A percentile compares a stretch with the other conserved stretches of the same genome.
phyloP scores from a whole-genome alignment of 2,329 filamentous ascomycete genomes.

The Apiospora malaysiana region DNA sequence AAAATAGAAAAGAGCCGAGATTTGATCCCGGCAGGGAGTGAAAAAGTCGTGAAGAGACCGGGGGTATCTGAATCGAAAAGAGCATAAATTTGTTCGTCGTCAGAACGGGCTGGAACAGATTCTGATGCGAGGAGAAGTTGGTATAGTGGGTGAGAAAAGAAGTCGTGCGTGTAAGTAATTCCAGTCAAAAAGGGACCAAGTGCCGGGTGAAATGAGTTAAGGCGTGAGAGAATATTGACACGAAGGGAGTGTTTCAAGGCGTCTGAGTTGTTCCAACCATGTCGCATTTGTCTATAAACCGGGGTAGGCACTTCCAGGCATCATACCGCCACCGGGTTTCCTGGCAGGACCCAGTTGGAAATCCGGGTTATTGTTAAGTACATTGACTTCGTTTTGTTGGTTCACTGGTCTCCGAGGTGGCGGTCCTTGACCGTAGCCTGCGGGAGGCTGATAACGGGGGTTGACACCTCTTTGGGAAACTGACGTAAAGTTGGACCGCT shows the following conservation, averaged over 20 bases:
- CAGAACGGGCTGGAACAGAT: not conserved
- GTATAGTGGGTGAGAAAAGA: not conserved
- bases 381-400: slow-evolving; percentile 70
- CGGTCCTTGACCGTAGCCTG: slow-evolving; percentile 47
- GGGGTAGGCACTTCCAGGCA: slow-evolving; percentile 62
- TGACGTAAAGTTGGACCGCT: slow-evolving; percentile 86
- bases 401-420: slow-evolving; percentile 53
- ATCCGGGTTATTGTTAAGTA: slow-evolving; percentile 83
- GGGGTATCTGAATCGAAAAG: slow-evolving; percentile 19
- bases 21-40: not conserved
- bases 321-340: slow-evolving; percentile 49
- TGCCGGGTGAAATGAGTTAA: not conserved
- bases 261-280: not conserved
- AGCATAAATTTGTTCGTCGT: not conserved
- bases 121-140: slow-evolving; percentile 9
- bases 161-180: not conserved
- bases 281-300: slow-evolving; percentile 29
- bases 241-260: not conserved
- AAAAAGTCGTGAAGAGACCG: slow-evolving; percentile 9
- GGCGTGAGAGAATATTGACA: not conserved
- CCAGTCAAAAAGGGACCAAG: not conserved
- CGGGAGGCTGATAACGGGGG: slow-evolving; percentile 64
- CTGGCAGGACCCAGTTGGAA: slow-evolving; percentile 64
- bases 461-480: slow-evolving; percentile 89
- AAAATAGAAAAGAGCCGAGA: slow-evolving; percentile 2